phyloP scores from a whole-genome alignment of 2,329 filamentous ascomycete genomes.

The Botrytis porri region DNA sequence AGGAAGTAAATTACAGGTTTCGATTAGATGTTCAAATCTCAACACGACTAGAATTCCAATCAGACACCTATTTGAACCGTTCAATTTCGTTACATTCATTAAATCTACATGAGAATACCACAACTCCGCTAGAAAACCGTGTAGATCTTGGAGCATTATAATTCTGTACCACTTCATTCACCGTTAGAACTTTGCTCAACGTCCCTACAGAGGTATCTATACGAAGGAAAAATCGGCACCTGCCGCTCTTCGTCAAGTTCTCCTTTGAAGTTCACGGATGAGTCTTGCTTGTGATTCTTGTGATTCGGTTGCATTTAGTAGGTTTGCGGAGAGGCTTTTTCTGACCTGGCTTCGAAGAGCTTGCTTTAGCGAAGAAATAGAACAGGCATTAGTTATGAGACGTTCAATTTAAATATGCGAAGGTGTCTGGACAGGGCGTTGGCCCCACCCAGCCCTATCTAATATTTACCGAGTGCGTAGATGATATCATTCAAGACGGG shows the following conservation, averaged over 20 bases:
- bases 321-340: not conserved
- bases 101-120: not conserved
- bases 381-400: not conserved
- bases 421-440: not conserved
- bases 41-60: not conserved
- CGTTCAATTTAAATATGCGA: not conserved
- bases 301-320: not conserved
- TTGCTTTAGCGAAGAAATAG: not conserved
- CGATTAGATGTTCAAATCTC: not conserved
- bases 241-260: not conserved
- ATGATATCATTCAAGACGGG: not conserved
- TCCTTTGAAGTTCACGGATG: not conserved
- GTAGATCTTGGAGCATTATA: not conserved
- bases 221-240: accelerated
- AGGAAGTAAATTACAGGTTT: too few species aligned
- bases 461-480: not conserved
- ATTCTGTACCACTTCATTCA: not conserved
- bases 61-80: not conserved
- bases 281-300: not conserved
- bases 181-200: not conserved
- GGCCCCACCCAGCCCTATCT: not conserved
- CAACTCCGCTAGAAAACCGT: not conserved
- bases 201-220: not conserved
- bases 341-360: accelerated
- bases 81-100: not conserved